Base-by-base conservation (phyloP, 768 basidiomycete species). In the Boletus sensibilis region DNA sequence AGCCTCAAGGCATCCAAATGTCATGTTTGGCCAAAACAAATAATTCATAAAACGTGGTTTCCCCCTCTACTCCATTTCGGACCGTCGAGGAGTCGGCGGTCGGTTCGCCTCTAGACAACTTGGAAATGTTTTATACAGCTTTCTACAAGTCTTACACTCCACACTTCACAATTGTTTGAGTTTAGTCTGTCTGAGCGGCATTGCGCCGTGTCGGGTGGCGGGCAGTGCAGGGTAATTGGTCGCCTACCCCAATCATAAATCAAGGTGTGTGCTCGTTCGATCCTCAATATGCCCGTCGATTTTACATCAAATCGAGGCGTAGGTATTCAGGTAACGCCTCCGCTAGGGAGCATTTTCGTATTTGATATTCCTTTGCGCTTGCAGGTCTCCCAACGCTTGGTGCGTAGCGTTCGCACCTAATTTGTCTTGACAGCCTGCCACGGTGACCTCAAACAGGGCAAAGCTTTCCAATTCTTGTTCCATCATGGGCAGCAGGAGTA, bases 1-100 rank as follows among this genome's bases (percentile, higher is more conserved):
- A 65, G 58, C 70, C 71, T 68, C 65, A 56, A 71, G 70, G 71
- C 71, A 12, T 35, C 7, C 56, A 58, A 52, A 61, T 63, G 44
- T 63, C 56, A 2, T 71, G 49, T 71, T 71, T 73, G 70, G 64
- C 14, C 52, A 27, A 53, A 44, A 71, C 70, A 71, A 71, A 71
- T 33, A 71, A 63, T 47, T 56, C 53, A 59, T 61, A 33, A 29
- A 31, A 25, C 38, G 7, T 25, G 5, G 42, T 48, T 48, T 23
- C 21, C 21, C 46, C 34, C 23, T 12, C n/a, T 25, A 13, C 25
- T 10, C n/a, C n/a, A 27, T 37, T 49, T 50, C 35, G 20, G 46
- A 33, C 16, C 40, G 40, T 33, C 21, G 14, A 10, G n/a, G n/a
- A n/a, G n/a, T n/a, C n/a, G n/a, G n/a, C n/a, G n/a, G n/a, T n/a